Base-by-base conservation (phyloP, 257 asterid genomes). In the Misopates orontium region DNA sequence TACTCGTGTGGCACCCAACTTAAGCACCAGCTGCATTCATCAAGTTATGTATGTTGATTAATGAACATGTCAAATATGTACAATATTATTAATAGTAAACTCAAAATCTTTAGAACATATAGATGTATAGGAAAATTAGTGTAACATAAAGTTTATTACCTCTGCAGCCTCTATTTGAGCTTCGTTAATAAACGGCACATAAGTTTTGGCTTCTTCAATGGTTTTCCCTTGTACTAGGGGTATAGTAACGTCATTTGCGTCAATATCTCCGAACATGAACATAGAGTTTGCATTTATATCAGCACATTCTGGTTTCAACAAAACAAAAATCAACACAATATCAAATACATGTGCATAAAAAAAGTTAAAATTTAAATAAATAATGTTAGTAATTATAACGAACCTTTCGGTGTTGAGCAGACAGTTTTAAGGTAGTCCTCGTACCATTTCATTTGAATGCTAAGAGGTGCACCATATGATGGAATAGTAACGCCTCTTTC, bases 361-460 rank as follows among this genome's bases (percentile, higher is more conserved):
- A n/a, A n/a, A n/a, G n/a, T n/a, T 15, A 16, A 20, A 58, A 58
- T 14, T 31, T 1, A 24, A 10, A 10, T 12, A 16, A 16, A n/a
- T n/a, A 8, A 8, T 10, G 7, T n/a, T n/a, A n/a, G n/a, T n/a
- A n/a, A n/a, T n/a, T 16, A 39, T 19, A 12, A 28, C 36, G 36
- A 50, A 67, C 72, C 72, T 67, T 42, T n/a, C 10, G 20, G 56
- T 24, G 72, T 23, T 42, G 64, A 61, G 57, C 78, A 62, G 4
- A 65, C 11, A 7, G 68, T 9, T 15, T 22, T 4, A 20, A 78
- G 71, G 36, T 74, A 52, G 10, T 51, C 13, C 12, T 62, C 63
- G 11, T 70, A 71, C 83, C 83, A 78, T 42, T 17, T 44, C 4
- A 78, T 14, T 56, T 74, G 83, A 4, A 22, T 36, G 57, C 56